Conservation (phyloP, 805 yeast species). For the Kazachstania bromeliacearum region DNA sequence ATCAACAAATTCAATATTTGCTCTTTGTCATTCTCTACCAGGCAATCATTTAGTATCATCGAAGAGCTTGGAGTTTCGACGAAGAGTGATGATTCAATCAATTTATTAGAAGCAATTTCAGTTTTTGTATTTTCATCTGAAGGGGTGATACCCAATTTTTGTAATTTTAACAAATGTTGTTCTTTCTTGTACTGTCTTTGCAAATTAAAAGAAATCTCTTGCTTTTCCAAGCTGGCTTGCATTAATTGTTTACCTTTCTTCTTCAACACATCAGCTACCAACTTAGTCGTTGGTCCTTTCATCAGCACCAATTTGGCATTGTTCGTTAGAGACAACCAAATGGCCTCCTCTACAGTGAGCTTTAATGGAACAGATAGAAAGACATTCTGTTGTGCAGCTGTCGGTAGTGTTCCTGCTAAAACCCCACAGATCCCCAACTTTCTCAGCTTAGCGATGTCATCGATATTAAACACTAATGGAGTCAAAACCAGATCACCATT, state of each 20-base stretch:
- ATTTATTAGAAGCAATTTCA: conserved; percentile 2
- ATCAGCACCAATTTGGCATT: conserved; percentile 35
- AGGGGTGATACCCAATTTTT: conserved; percentile 11
- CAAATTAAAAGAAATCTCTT: conserved; percentile 11
- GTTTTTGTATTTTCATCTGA: not conserved
- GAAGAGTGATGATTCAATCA: conserved; percentile 20
- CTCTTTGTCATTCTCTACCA: not conserved
- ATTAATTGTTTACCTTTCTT: conserved; percentile 1
- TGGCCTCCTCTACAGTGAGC: conserved; percentile 61
- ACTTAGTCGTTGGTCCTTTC: conserved; percentile 29
- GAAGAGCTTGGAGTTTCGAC: conserved; percentile 16
- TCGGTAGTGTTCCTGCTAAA: conserved; percentile 71
- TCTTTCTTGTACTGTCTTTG: conserved; percentile 17
- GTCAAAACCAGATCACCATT: conserved; percentile 12
- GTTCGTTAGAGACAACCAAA: conserved; percentile 46
- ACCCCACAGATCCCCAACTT: conserved; percentile 63
- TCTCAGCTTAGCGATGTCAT: conserved; percentile 47
- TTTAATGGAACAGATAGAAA: conserved; percentile 77
- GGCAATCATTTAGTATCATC: conserved; percentile 1
- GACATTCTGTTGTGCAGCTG: conserved; percentile 90
- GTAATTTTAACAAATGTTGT: conserved; percentile 16
- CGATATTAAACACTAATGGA: conserved; percentile 51
- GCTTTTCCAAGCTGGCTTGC: conserved; percentile 2
- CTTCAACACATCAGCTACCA: conserved; percentile 1
- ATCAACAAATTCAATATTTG: conserved; percentile 1